Evolutionary conservation across 352 stramenopile genomes (phyloP), one percentile per base, ranked within the genome.

Genomic region (Phytophthora citricola): DNA sequence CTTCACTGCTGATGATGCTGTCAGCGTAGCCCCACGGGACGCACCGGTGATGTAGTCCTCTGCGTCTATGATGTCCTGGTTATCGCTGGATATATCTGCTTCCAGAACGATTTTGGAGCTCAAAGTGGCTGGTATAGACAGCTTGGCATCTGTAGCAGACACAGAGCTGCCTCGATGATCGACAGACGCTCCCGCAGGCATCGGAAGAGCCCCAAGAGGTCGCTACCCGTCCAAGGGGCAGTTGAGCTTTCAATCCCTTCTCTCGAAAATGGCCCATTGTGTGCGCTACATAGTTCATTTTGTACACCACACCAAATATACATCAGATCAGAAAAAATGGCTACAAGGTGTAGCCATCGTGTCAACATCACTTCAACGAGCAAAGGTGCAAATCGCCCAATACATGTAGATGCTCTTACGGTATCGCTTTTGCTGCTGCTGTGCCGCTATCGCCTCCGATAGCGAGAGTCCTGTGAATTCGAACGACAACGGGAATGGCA

Each of bases 1-100:
- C 64, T 36, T 68, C 55, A 39, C 69, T 78, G 31, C 57, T 72
- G 43, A 78, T 68, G 31, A 73, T 68, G 45, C 66, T 75, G 44
- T 34, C 44, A 3, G 53, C 62, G 45, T 75, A 72, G 7, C 57
- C 57, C 53, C 71, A 24, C 61, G 56, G 5, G 56, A 75, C 0
- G 70, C 61, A 3, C 70, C 66, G 0, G 52, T 66, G 32, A 75
- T 72, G 22, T 73, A 73, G 14, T 78, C 66, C 12, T 69, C 52
- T 7, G 60, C 60, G 34, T 67, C 57, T 1, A 58, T 4, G 11
- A 72, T 60, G 2, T 64, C 65, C 15, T 66, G 60, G 34, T 76
- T 73, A 0, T 68, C 52, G 22, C 22, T 32, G 4, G 43, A 60
- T 50, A 58, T 66, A 47, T 65, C 52, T 3, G 15, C 36, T 2